Evolutionary conservation across 2,329 filamentous ascomycete species (phyloP).

Genomic region (Aspergillus eucalypticola): DNA sequence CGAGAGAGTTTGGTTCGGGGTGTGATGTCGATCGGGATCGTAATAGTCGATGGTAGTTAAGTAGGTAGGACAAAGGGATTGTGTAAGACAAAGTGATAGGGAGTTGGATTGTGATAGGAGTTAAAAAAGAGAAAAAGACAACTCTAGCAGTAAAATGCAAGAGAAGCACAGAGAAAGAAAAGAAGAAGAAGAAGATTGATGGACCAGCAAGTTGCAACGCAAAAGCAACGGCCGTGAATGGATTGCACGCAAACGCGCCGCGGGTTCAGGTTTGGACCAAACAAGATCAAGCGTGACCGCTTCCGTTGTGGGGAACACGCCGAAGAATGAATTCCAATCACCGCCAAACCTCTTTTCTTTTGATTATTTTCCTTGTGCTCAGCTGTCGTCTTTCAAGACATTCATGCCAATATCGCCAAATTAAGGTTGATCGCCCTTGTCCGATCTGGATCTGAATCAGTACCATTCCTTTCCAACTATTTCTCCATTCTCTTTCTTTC

Average conservation of each 20-base stretch:
- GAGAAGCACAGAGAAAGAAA: conserved; percentile 10
- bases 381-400: no score
- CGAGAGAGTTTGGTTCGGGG: conserved; percentile 1
- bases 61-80: conserved; percentile 1
- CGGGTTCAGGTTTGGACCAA: neutral
- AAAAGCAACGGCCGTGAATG: neutral
- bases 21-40: conserved; percentile 1
- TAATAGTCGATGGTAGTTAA: neutral
- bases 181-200: conserved; percentile 2
- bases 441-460: neutral
- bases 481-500: neutral
- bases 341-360: no score
- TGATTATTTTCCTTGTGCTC: no score
- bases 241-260: neutral
- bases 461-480: neutral
- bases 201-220: neutral
- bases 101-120: neutral
- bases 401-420: neutral
- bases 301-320: conserved; percentile 22
- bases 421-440: neutral
- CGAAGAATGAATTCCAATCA: neutral
- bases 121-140: neutral
- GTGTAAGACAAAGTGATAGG: conserved; percentile 6
- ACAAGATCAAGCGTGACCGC: conserved; percentile 18
- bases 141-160: neutral